Evolutionary conservation across 129 eudicot species (phyloP), one percentile per base, ranked within the genome.

Genomic region (Ambrosia artemisiifolia): DNA sequence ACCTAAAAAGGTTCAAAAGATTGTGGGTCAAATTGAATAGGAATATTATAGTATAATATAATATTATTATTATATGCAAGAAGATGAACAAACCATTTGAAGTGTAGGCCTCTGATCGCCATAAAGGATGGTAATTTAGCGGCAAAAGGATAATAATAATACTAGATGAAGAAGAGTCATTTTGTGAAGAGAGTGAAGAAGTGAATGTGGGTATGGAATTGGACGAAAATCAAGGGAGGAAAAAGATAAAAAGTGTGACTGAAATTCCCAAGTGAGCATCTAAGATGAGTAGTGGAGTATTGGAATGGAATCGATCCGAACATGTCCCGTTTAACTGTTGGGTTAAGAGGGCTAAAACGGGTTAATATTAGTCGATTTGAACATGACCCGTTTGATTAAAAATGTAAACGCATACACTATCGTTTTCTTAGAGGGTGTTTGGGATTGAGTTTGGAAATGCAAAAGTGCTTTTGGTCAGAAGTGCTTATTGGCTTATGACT

Each of bases 31-130:
- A 1, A 34, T 68, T 11, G 7, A 43, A 28, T 59, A n/a, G 61
- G 36, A 65, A 30, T 66, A 67, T 5, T 11, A n/a, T n/a, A n/a
- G n/a, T n/a, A n/a, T n/a, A n/a, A n/a, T n/a, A n/a, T n/a, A 11
- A 18, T 60, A 38, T 4, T 33, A 67, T 75, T 38, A 30, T 3
- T 14, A 50, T 11, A 11, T 24, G 54, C 12, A 28, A 67, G 60
- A 35, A 62, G 16, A 65, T 32, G 35, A 49, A 77, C 83, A 43
- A 43, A 88, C 95, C 95, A 88, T 82, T 88, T 88, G 77, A 88
- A 88, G 74, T 85, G 83, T 30, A 85, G 83, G 62, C 91, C 88
- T 78, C 87, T 69, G 78, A 84, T 81, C 69, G 96, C 86, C 96
- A 89, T 89, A 48, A 48, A 53, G 9, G 36, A 54, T 3, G 71